These are phyloP conservation scores for Alternaria infectoria DNA, from an alignment of 2,329 filamentous ascomycete genomes.

Conservation along the genomic window DNA sequence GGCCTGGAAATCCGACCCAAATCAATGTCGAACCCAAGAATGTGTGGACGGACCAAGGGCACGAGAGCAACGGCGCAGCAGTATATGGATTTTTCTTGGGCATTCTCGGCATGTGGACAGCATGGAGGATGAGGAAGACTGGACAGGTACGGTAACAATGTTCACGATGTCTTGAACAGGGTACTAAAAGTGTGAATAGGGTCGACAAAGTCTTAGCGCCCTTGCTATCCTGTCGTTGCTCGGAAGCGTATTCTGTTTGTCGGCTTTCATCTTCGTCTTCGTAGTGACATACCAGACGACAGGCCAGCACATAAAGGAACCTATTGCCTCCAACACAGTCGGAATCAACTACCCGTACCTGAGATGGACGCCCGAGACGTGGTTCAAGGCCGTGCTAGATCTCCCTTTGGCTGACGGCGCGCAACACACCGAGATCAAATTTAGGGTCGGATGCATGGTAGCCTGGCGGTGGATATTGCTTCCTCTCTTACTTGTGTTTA, in stretches of 20 bases:
- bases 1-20: conserved; percentile 26
- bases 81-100: conserved; percentile 43
- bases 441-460: conserved; percentile 33
- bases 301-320: conserved; percentile 29
- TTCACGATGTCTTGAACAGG: neutral
- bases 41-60: conserved; percentile 40
- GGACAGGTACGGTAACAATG: conserved; percentile 4
- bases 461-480: conserved; percentile 45
- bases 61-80: conserved; percentile 37
- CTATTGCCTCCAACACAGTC: conserved; percentile 26
- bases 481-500: conserved; percentile 35
- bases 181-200: conserved; percentile 14
- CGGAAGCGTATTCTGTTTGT: conserved; percentile 38
- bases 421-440: conserved; percentile 24
- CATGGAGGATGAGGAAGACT: conserved; percentile 29
- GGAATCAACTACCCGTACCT: conserved; percentile 29
- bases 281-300: conserved; percentile 38
- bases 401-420: conserved; percentile 30
- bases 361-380: conserved; percentile 43
- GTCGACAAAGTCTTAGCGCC: conserved; percentile 39
- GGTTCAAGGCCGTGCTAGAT: conserved; percentile 40
- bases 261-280: conserved; percentile 39
- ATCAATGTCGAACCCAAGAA: conserved; percentile 33
- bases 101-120: conserved; percentile 36
- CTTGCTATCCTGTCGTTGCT: conserved; percentile 44